Evolutionary conservation across 495 filamentous ascomycete species (phyloP), one percentile per base, ranked within the genome.

Genomic region (Lentithecium fluviatile): DNA sequence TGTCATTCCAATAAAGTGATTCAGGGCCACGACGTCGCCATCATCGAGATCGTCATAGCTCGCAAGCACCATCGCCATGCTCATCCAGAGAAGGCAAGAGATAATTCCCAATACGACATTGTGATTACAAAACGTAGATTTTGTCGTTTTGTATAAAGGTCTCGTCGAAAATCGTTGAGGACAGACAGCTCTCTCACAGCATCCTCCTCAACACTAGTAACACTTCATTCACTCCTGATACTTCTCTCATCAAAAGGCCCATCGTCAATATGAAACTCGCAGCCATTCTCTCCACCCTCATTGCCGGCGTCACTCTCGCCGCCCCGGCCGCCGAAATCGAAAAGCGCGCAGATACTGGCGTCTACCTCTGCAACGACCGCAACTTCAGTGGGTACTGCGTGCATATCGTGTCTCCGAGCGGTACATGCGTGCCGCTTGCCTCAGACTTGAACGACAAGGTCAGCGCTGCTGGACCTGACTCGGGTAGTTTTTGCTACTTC

Each of bases 361-460:
- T 36, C 24, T 53, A 53, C 19, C 50, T 53, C 19, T 53, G 50
- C 34, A 40, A 37, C 32, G 50, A 53, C 50, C 24, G 50, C 5
- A 19, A 24, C 32, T 53, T 37, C 32, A 19, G 19, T 6, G 50
- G 50, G 5, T 53, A 53, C 50, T 53, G 50, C 19, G 29, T 37
- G 25, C 25, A 36, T 24, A 53, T 53, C 26, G 21, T 5, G 8
- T 4, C 50, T 6, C 21, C 50, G 7, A 53, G 50, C 32, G 50
- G 50, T 12, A 19, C 12, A 5, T 53, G 50, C 21, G 34, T 53
- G 6, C 50, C 50, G 6, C 50, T 53, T 5, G 50, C n/a, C 4
- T n/a, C 13, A 6, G 50, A 53, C 25, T 32, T 53, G 50, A 53
- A 53, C 34, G 50, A 53, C 34, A 37, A 53, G 50, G 32, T 53